These are phyloP conservation scores for Eleusine indica DNA, from an alignment of 176 grass and related monocot genomes.

Conservation along the genomic window DNA sequence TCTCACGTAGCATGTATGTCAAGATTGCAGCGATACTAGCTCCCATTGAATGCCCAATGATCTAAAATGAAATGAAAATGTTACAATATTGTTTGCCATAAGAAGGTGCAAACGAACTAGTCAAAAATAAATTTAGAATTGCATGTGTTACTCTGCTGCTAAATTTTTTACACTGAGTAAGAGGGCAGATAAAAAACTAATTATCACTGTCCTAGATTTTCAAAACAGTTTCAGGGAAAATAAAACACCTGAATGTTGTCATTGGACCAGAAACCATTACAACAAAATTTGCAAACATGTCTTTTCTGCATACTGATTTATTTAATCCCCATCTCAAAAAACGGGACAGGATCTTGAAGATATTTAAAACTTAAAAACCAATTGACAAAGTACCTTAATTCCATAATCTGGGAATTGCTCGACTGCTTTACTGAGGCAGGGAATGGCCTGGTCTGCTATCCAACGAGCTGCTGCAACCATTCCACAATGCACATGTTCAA, in stretches of 20 bases:
- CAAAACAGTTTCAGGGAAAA: neutral
- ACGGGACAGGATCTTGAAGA: neutral
- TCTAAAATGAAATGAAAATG: slow-evolving; percentile 58
- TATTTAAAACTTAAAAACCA: neutral
- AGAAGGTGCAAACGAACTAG: slow-evolving; percentile 16
- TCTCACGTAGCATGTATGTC: slow-evolving; percentile 81
- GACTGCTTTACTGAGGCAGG: slow-evolving; percentile 56
- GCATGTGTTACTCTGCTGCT: neutral
- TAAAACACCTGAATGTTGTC: neutral
- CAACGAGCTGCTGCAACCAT: slow-evolving; percentile 84
- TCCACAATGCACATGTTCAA: slow-evolving; percentile 74
- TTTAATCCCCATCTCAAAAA: neutral
- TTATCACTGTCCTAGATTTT: neutral
- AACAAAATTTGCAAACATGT: neutral
- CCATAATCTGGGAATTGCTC: slow-evolving; percentile 57
- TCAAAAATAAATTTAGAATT: neutral
- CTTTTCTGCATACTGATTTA: neutral
- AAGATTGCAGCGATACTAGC: slow-evolving; percentile 84
- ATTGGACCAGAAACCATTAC: neutral
- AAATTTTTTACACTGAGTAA: neutral
- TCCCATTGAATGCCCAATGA: slow-evolving; percentile 95
- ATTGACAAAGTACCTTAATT: slow-evolving; percentile 57
- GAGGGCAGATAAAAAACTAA: neutral
- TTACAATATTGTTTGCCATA: slow-evolving; percentile 12
- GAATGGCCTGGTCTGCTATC: slow-evolving; percentile 69